Evolutionary conservation across 352 stramenopile genomes (phyloP).

Genomic region (Halophytophthora batemanensis): DNA sequence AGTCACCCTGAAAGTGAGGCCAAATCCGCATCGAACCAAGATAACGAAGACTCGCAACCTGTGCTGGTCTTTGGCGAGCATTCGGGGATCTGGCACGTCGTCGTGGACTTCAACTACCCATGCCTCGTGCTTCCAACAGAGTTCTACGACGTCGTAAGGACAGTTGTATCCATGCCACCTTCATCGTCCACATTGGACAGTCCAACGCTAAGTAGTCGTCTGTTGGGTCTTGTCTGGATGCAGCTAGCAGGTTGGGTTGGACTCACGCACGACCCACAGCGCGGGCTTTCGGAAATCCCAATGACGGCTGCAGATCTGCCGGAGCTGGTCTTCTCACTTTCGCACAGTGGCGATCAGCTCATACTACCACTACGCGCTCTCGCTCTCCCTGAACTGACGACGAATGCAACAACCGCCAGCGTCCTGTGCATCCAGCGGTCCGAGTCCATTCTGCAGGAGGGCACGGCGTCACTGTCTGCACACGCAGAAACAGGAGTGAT

Average conservation of each 20-base stretch:
- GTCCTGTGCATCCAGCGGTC: constrained; percentile 55
- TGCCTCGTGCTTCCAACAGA: constrained; percentile 58
- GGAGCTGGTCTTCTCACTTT: constrained; percentile 44
- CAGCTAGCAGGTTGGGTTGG: constrained; percentile 57
- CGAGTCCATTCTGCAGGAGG: constrained; percentile 51
- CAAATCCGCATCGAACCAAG: not conserved
- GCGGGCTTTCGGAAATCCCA: constrained; percentile 44
- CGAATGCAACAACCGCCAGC: constrained; percentile 6
- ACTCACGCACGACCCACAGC: constrained; percentile 36
- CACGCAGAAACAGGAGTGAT: constrained; percentile 27
- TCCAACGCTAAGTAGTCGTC: not conserved
- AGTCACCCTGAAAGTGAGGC: not conserved
- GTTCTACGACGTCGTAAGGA: constrained; percentile 55
- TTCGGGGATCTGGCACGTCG: constrained; percentile 55
- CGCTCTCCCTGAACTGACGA: constrained; percentile 30
- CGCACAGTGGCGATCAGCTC: constrained; percentile 26
- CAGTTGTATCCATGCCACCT: not conserved
- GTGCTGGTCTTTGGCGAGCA: constrained; percentile 47
- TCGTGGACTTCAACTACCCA: constrained; percentile 54
- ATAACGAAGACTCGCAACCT: not conserved
- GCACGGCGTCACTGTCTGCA: constrained; percentile 40
- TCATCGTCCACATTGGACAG: not conserved
- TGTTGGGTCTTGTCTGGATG: constrained; percentile 1
- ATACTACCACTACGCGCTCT: constrained; percentile 44
- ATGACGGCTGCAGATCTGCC: constrained; percentile 19